Percentiles rank a stretch among this genome's conserved stretches.
Conservation (phyloP, 1,284 basidiomycete genomes). For the Ustilago vetiveriae region DNA sequence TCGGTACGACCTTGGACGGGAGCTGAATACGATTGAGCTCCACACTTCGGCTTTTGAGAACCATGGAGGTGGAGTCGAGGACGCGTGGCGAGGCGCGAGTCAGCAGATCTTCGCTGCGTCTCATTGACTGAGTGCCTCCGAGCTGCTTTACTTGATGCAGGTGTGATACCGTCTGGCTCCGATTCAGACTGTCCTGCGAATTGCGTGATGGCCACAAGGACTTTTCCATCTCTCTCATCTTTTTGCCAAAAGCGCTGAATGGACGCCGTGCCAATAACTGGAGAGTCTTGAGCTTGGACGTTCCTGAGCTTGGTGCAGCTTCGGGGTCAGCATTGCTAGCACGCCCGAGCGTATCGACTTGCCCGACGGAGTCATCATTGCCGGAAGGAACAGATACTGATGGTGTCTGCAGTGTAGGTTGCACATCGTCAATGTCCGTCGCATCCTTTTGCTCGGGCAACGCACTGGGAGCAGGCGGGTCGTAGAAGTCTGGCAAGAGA, state of each 20-base stretch:
- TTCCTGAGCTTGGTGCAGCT: neutral
- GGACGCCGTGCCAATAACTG: conserved; percentile 30
- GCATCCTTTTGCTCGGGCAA: neutral
- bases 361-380: neutral
- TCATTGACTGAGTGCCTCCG: neutral
- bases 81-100: conserved; percentile 22
- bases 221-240: conserved; percentile 26
- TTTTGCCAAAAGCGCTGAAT: conserved; percentile 31
- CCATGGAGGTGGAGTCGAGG: conserved; percentile 5
- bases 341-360: neutral
- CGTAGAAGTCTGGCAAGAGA: conserved; percentile 19
- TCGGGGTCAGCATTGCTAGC: neutral
- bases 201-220: conserved; percentile 30
- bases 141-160: neutral
- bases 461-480: conserved; percentile 2
- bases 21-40: conserved; percentile 28
- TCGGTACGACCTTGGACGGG: conserved; percentile 26
- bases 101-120: conserved; percentile 36
- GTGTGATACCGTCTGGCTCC: neutral
- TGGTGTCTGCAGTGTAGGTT: no score
- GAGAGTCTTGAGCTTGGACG: conserved; percentile 31
- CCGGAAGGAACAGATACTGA: no score
- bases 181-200: neutral
- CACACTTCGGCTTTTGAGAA: conserved; percentile 24
- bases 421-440: neutral